Percentiles rank a stretch among this genome's conserved stretches.
Conservation (phyloP, 495 filamentous ascomycete species). For the Xylaria longipes region DNA sequence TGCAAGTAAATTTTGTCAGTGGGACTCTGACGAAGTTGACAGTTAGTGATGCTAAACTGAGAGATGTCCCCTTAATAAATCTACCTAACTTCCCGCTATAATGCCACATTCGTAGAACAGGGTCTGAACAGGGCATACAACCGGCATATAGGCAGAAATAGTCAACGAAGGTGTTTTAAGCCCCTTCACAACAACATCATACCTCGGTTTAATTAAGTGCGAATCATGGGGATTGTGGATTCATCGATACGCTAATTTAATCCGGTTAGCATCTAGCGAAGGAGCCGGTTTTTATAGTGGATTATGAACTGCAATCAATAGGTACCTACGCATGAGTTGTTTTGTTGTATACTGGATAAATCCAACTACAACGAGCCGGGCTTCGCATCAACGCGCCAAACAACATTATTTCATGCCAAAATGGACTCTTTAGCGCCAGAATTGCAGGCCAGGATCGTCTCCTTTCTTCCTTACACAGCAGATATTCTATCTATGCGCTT, state of each 20-base stretch:
- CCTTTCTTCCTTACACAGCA: neutral
- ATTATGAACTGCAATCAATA: too few species aligned
- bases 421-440: constrained; percentile 21
- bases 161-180: neutral
- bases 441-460: neutral
- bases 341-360: too few species aligned
- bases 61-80: neutral
- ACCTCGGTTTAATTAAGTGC: too few species aligned
- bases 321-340: too few species aligned
- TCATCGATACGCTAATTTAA: too few species aligned
- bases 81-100: neutral
- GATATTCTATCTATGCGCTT: constrained; percentile 17
- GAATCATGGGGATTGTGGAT: too few species aligned
- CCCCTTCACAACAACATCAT: too few species aligned
- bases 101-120: neutral
- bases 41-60: neutral
- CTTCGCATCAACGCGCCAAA: neutral
- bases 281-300: too few species aligned
- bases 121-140: neutral
- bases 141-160: neutral
- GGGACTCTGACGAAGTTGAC: neutral
- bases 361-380: neutral
- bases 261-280: too few species aligned
- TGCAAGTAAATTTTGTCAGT: neutral
- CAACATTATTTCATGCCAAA: neutral